Conservation (phyloP, 2,329 filamentous ascomycete genomes). For the Colletotrichum euphorbiae region DNA sequence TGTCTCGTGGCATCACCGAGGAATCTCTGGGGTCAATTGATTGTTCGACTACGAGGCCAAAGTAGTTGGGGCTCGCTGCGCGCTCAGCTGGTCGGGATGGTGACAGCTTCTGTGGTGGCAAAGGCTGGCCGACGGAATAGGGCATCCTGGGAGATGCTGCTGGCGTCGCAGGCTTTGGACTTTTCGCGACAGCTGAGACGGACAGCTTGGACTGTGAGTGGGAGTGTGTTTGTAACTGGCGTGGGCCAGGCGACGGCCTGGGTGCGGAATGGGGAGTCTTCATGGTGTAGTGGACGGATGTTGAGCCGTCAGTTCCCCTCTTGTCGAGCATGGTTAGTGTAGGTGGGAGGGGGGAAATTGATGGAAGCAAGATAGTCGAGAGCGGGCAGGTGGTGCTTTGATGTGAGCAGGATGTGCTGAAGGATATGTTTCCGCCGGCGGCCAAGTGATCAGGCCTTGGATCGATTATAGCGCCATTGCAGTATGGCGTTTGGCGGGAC, state of each 20-base stretch:
- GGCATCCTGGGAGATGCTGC: conserved; percentile 63
- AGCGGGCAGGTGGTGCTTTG: conserved; percentile 2
- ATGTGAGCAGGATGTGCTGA: conserved; percentile 23
- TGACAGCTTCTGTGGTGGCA: conserved; percentile 62
- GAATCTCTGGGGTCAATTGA: conserved; percentile 72
- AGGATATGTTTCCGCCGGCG: conserved; percentile 32
- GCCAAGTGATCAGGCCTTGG: conserved; percentile 38
- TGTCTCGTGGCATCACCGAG: conserved; percentile 71
- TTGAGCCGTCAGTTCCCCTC: conserved; percentile 49
- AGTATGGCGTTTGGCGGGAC: conserved; percentile 19
- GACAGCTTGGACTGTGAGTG: conserved; percentile 57
- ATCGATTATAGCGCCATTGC: conserved; percentile 36
- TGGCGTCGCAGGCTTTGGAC: conserved; percentile 62
- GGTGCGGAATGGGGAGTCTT: conserved; percentile 53
- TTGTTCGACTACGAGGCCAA: conserved; percentile 76
- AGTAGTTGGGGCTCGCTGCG: conserved; percentile 84
- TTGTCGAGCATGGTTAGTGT: conserved; percentile 48
- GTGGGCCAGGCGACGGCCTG: conserved; percentile 50
- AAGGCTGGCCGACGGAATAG: conserved; percentile 66
- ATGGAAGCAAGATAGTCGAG: conserved; percentile 15
- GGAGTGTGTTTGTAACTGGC: conserved; percentile 50
- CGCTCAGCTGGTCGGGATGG: conserved; percentile 54
- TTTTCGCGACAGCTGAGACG: conserved; percentile 40
- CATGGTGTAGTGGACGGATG: conserved; percentile 57
- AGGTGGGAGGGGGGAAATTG: conserved; percentile 15